phyloP scores from a whole-genome alignment of 257 asterid genomes.

The Euphrasia confusa region DNA sequence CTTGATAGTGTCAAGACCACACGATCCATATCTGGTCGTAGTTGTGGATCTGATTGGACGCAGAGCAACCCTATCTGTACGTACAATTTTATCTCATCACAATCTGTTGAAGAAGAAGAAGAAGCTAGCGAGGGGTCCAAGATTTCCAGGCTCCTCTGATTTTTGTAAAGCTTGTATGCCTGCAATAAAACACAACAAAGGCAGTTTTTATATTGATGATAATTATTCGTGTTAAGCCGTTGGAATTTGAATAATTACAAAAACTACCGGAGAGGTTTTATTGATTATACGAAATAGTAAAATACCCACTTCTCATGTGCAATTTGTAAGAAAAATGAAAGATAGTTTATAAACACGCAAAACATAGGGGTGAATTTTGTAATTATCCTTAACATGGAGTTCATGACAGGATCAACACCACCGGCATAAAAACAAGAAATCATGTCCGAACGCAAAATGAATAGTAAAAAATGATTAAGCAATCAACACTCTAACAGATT shows the following conservation, averaged over 20 bases:
- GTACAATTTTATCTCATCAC: constrained; percentile 44
- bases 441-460: not conserved
- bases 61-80: constrained; percentile 73
- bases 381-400: too few relatives aligned
- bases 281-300: too few relatives aligned
- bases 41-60: constrained; percentile 64
- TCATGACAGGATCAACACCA: too few relatives aligned
- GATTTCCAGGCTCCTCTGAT: constrained; percentile 53
- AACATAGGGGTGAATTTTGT: too few relatives aligned
- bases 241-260: too few relatives aligned
- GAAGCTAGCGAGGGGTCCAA: constrained; percentile 60
- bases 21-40: constrained; percentile 81
- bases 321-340: too few relatives aligned
- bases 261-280: too few relatives aligned
- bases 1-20: constrained; percentile 62
- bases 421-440: too few relatives aligned
- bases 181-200: constrained; percentile 22
- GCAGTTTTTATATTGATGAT: too few relatives aligned
- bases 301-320: too few relatives aligned
- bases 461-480: not conserved
- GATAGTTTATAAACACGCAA: too few relatives aligned
- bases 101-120: constrained; percentile 38
- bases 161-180: constrained; percentile 82
- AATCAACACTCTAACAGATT: not conserved
- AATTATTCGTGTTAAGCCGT: too few relatives aligned